A percentile compares a stretch with the other conserved stretches of the same genome.
These are phyloP conservation scores for Aegilops bicornis DNA, from an alignment of 176 grass and related monocot genomes.

Conservation along the genomic window DNA sequence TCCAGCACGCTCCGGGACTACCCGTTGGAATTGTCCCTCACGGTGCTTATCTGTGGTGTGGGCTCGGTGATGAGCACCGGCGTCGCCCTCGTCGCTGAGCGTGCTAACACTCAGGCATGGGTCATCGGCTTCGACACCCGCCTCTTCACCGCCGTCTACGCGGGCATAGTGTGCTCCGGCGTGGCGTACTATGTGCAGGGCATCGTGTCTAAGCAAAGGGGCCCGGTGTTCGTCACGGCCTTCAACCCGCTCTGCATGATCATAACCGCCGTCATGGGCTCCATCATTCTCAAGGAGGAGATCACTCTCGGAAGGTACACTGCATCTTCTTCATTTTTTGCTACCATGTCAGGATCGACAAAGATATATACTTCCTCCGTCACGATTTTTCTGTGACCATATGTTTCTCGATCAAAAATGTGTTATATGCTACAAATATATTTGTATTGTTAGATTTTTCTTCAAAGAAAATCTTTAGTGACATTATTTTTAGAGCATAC, in stretches of 20 bases:
- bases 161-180: conserved; percentile 88
- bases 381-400: too few species aligned
- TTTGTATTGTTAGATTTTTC: too few species aligned
- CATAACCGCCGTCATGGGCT: conserved; percentile 73
- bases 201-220: conserved; percentile 68
- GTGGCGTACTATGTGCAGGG: conserved; percentile 94
- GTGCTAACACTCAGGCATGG: conserved; percentile 55
- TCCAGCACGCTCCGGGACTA: conserved; percentile 66
- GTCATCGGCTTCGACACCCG: conserved; percentile 81
- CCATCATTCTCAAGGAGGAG: conserved; percentile 76
- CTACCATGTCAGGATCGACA: background rate
- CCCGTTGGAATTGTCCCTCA: conserved; percentile 70
- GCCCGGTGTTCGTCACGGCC: conserved; percentile 90
- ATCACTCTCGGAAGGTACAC: conserved; percentile 76
- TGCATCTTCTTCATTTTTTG: background rate
- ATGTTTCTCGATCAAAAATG: too few species aligned
- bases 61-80: conserved; percentile 60
- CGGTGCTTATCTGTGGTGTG: conserved; percentile 69
- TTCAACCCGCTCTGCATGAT: conserved; percentile 99
- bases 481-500: too few species aligned
- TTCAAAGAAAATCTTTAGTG: too few species aligned
- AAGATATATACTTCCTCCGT: too few species aligned
- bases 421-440: too few species aligned
- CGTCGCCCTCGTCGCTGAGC: conserved; percentile 67
- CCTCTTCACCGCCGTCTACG: conserved; percentile 76